phyloP scores from a whole-genome alignment of 2,329 filamentous ascomycete genomes.

The Chalara sp. region DNA sequence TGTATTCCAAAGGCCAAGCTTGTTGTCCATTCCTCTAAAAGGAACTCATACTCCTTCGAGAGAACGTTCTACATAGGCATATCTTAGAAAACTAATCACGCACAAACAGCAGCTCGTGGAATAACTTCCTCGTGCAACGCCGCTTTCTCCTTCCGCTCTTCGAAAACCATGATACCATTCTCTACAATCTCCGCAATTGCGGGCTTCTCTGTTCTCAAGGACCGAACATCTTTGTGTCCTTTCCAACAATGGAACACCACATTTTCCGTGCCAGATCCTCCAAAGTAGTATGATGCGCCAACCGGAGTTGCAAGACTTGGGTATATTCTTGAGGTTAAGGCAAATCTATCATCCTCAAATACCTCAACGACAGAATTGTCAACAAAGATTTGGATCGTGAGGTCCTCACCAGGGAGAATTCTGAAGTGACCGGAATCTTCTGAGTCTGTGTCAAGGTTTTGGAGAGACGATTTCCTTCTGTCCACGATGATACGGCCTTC shows the following conservation, averaged over 20 bases:
- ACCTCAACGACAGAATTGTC: conserved; percentile 18
- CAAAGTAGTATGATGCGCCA: conserved; percentile 12
- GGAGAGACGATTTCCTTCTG: conserved; percentile 8
- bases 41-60: too few species aligned
- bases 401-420: conserved; percentile 11
- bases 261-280: conserved; percentile 47
- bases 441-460: conserved; percentile 1
- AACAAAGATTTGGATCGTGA: conserved; percentile 8
- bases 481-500: conserved; percentile 10
- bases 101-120: too few species aligned
- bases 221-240: conserved; percentile 7
- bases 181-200: too few species aligned
- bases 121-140: too few species aligned
- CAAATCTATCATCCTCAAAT: conserved; percentile 16
- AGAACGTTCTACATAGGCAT: too few species aligned
- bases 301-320: conserved; percentile 10
- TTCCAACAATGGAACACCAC: conserved; percentile 12
- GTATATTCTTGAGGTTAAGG: conserved; percentile 15
- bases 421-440: conserved; percentile 9
- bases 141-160: too few species aligned
- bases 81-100: too few species aligned
- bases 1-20: too few species aligned
- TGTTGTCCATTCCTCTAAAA: too few species aligned
- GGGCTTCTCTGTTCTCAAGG: background rate
- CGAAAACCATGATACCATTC: too few species aligned